A percentile compares a stretch with the other conserved stretches of the same genome.
Conservation (phyloP, 148 eudicot genomes). For the Spergularia marina region DNA sequence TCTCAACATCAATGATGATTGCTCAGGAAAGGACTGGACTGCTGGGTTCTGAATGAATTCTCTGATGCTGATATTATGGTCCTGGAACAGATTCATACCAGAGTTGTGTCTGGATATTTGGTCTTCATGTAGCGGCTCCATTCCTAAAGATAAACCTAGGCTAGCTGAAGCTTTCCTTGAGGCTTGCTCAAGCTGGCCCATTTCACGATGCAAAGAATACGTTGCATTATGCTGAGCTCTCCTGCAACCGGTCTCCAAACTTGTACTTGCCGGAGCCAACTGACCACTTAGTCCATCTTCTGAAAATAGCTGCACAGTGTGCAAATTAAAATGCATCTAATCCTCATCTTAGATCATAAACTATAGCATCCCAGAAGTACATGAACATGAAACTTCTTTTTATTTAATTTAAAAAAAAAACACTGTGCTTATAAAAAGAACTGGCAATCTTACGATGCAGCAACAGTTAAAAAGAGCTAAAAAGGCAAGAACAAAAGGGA, state of each 20-base stretch:
- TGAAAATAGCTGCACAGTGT: slow-evolving; percentile 38
- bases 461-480: background rate
- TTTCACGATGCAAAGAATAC: slow-evolving; percentile 12
- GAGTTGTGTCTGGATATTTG: slow-evolving; percentile 24
- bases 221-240: slow-evolving; percentile 23
- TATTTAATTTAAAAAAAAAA: background rate
- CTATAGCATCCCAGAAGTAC: slow-evolving; percentile 9
- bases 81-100: slow-evolving; percentile 11
- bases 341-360: slow-evolving; percentile 8
- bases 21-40: slow-evolving; percentile 28
- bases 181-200: slow-evolving; percentile 18
- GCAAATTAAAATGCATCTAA: slow-evolving; percentile 13
- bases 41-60: slow-evolving; percentile 33
- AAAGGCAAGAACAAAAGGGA: background rate
- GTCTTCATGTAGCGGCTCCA: slow-evolving; percentile 22
- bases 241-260: slow-evolving; percentile 13
- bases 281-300: slow-evolving; percentile 28
- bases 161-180: slow-evolving; percentile 22
- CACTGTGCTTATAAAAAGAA: background rate
- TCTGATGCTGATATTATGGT: slow-evolving; percentile 18
- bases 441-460: background rate
- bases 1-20: slow-evolving; percentile 26
- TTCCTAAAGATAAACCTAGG: slow-evolving; percentile 29
- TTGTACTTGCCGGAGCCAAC: slow-evolving; percentile 19
- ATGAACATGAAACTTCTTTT: background rate